Evolutionary conservation across 2,329 filamentous ascomycete genomes (phyloP), one percentile per base, ranked within the genome.

Genomic region (Mariannaea elegans): DNA sequence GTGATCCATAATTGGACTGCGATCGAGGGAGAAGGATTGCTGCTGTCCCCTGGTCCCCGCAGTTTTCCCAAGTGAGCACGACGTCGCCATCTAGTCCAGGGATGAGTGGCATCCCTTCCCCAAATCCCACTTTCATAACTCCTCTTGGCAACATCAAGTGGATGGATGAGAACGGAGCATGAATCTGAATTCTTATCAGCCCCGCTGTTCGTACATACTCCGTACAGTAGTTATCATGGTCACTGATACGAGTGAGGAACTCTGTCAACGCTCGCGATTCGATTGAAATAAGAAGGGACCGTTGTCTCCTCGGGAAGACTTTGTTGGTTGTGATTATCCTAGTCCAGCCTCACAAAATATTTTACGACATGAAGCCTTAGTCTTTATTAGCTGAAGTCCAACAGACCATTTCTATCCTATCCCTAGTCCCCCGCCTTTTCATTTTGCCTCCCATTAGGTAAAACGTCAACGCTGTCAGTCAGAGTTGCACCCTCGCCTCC

Each of bases 171-270:
- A 27, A 51, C 46, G 41, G 19, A 39, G 41, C 55, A 46, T 56
- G 47, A 23, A 29, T 29, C 23, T 38, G 24, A 36, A 32, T 39
- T 44, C 52, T 61, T 65, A 65, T 65, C 63, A 59, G 57, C 57
- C 45, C 49, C 50, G 54, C 56, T 39, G 42, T 50, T 49, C 41
- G 55, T 48, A n/a, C n/a, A n/a, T n/a, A n/a, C n/a, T n/a, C n/a
- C n/a, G 56, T 45, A 48, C 13, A 13, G 47, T 19, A 39, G 18
- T 29, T 63, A 53, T 38, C 62, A 44, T 55, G 18, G 29, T 44
- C 31, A 23, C 39, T 51, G 62, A 60, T 57, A 49, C 38, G 56
- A 16, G 39, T 5, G 32, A 32, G 31, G 19, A 14, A 24, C 21
- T 19, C 36, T 34, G 32, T 49, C 29, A 10, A 49, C 34, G 9